phyloP scores from a whole-genome alignment of 164 flowering plant species.

The Platanus orientalis region DNA sequence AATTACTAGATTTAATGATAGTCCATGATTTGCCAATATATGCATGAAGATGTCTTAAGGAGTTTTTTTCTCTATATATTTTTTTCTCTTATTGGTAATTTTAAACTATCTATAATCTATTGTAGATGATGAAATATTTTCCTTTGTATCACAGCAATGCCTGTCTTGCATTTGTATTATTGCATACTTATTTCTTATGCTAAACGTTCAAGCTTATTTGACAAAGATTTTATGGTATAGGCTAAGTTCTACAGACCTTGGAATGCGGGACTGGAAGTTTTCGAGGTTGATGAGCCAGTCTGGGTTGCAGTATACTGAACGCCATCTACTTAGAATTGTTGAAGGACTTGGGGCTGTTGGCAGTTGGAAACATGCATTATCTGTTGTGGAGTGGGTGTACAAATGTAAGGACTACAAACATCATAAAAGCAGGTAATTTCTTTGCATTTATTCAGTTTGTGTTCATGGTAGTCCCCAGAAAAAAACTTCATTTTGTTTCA shows the following conservation, averaged over 20 bases:
- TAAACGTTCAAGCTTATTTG: neutral
- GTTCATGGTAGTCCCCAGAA: neutral
- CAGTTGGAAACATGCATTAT: constrained; percentile 68
- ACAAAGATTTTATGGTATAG: constrained; percentile 26
- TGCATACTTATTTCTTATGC: neutral
- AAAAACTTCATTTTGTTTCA: neutral
- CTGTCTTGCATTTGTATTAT: neutral
- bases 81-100: too few species aligned
- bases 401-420: constrained; percentile 36
- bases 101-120: too few species aligned
- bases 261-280: constrained; percentile 76
- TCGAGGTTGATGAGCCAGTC: constrained; percentile 77
- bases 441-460: neutral
- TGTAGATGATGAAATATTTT: too few species aligned
- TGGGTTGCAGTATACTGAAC: constrained; percentile 65
- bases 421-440: constrained; percentile 69
- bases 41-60: too few species aligned
- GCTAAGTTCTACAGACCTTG: constrained; percentile 45
- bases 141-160: neutral
- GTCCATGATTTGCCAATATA: too few species aligned
- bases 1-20: too few species aligned
- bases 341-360: constrained; percentile 60
- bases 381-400: constrained; percentile 87
- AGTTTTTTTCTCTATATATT: neutral
- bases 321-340: constrained; percentile 63